A percentile compares a stretch with the other conserved stretches of the same genome.
phyloP scores from a whole-genome alignment of 345 rosid genomes.

The Brassica cretica region DNA sequence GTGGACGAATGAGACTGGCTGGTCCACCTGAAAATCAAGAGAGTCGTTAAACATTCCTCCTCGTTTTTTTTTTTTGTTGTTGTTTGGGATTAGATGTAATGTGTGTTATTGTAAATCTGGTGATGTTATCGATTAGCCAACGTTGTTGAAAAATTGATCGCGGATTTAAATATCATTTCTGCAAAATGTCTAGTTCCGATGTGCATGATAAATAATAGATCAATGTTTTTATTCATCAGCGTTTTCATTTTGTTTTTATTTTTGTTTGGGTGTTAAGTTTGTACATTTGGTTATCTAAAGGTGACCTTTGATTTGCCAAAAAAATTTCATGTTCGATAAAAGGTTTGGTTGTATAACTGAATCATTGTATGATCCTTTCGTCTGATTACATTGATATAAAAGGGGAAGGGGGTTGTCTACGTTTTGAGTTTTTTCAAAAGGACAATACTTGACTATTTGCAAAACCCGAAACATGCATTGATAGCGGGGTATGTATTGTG shows the following conservation, averaged over 20 bases:
- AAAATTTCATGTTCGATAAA: background rate
- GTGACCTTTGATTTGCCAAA: background rate
- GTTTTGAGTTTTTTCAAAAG: background rate
- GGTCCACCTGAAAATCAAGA: background rate
- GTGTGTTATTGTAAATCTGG: background rate
- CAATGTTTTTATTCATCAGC: background rate
- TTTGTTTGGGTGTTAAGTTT: no score
- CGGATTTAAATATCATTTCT: background rate
- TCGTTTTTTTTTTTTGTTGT: background rate
- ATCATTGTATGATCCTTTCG: background rate
- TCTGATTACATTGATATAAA: background rate
- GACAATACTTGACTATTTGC: background rate
- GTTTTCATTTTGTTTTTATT: background rate
- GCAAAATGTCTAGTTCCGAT: background rate
- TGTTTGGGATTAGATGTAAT: background rate
- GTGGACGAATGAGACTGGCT: constrained; percentile 46
- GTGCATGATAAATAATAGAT: background rate
- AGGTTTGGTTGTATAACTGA: background rate
- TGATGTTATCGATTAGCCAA: background rate
- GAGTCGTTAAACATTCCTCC: background rate
- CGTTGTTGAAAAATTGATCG: background rate
- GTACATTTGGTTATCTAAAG: background rate
- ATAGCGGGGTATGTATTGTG: no score
- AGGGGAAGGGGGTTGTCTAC: background rate
- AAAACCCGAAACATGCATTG: no score